Evolutionary conservation across 345 rosid genomes (phyloP).

Genomic region (Melaleuca alternifolia): DNA sequence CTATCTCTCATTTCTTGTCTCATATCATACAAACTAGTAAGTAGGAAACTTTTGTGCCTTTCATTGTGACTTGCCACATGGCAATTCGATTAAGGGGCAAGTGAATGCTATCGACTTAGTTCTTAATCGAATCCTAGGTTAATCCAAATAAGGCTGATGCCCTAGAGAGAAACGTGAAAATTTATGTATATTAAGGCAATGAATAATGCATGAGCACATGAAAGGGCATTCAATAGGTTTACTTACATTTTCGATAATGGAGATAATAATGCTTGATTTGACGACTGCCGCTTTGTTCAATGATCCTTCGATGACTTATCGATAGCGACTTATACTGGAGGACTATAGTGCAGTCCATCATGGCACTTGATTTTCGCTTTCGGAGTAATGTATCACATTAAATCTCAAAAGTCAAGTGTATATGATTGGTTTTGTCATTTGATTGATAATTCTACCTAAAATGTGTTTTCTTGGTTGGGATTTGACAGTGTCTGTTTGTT

Average conservation of each 20-base stretch:
- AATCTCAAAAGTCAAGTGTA: no score
- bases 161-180: neutral
- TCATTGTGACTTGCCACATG: neutral
- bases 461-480: no score
- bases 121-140: neutral
- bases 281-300: neutral
- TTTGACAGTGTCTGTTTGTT: no score
- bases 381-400: neutral
- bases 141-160: neutral
- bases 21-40: neutral
- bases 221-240: neutral
- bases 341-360: neutral
- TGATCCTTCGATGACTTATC: no score
- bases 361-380: neutral
- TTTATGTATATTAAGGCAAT: neutral
- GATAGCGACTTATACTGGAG: no score
- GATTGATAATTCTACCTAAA: no score
- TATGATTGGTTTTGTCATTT: no score
- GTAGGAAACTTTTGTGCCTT: neutral
- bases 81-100: neutral
- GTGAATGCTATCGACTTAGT: neutral
- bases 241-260: neutral
- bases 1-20: neutral
- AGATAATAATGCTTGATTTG: neutral
- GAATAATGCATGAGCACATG: neutral